phyloP scores from a whole-genome alignment of 2,329 filamentous ascomycete genomes.

The Byssoonygena ceratinophila region DNA sequence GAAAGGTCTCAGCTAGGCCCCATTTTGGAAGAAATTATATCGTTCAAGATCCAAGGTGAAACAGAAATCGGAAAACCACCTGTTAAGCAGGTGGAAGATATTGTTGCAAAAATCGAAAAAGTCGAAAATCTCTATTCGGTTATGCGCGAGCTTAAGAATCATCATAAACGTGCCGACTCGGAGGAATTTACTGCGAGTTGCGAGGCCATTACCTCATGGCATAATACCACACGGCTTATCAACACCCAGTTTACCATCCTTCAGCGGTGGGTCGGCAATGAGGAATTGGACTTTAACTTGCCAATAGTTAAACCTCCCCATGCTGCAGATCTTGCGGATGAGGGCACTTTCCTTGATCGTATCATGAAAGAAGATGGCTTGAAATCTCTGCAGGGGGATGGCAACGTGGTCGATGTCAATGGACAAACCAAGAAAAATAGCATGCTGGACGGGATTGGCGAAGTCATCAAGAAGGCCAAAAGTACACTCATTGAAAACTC shows the following conservation, averaged over 20 bases:
- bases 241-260: conserved; percentile 86
- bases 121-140: conserved; percentile 79
- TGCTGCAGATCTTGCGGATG: conserved; percentile 68
- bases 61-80: conserved; percentile 83
- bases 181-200: conserved; percentile 69
- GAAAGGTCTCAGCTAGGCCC: conserved; percentile 62
- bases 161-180: conserved; percentile 67
- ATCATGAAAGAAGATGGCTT: conserved; percentile 92
- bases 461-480: conserved; percentile 88
- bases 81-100: conserved; percentile 76
- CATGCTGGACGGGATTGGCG: conserved; percentile 69
- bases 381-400: conserved; percentile 76
- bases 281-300: conserved; percentile 81
- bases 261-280: conserved; percentile 93
- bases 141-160: conserved; percentile 58
- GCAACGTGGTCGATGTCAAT: conserved; percentile 59
- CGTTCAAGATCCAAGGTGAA: conserved; percentile 88
- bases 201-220: conserved; percentile 85
- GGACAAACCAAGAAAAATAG: conserved; percentile 73
- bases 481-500: conserved; percentile 79
- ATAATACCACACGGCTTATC: conserved; percentile 93
- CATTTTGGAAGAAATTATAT: conserved; percentile 75
- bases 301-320: conserved; percentile 57
- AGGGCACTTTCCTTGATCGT: conserved; percentile 86
- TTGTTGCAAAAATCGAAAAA: conserved; percentile 82